Base-by-base conservation (phyloP, 1,139 yeast species). In the Candida pseudocylindracea region DNA sequence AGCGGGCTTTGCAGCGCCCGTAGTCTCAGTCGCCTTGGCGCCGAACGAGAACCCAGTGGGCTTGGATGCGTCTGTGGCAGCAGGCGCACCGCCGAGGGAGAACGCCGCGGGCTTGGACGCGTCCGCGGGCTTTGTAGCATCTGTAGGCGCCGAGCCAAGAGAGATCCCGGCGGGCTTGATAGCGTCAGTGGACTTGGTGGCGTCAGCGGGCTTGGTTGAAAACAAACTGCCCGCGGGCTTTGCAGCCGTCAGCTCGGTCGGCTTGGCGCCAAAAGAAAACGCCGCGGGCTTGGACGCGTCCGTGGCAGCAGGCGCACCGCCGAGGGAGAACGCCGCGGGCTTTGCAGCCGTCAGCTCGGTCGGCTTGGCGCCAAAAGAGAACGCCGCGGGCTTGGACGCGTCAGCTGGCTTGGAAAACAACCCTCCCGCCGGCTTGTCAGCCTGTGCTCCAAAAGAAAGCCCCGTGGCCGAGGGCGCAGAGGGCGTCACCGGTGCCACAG, bases 211-310 rank as follows among this genome's bases (percentile, higher is more conserved):
- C n/a, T n/a, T n/a, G n/a, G n/a, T n/a, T n/a, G n/a, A n/a, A n/a
- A n/a, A n/a, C n/a, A n/a, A 10, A 27, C 10, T 27, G 6, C 12
- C 37, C 8, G 26, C 29, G 9, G 32, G 29, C 15, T 30, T 13
- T 7, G 28, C 30, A 11, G 24, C 32, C 10, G n/a, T 29, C n/a
- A 3, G 4, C 7, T 9, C 32, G 8, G 26, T 29, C 10, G 31
- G 10, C 24, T n/a, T 12, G 6, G 41, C 38, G 28, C 49, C 50
- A 35, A 45, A 42, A 2, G 46, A 37, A 31, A 41, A 41, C 1
- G 33, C 28, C 2, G 33, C 12, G 28, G 15, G 10, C n/a, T 33
- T 38, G 31, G 43, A 33, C 33, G 35, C 34, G 25, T 25, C 25
- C 26, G 7, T 13, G 20, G 4, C 40, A 6, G 35, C 39, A 4